These are phyloP conservation scores for Fusarium kyushuense DNA, from an alignment of 2,329 filamentous ascomycete species.

Conservation along the genomic window DNA sequence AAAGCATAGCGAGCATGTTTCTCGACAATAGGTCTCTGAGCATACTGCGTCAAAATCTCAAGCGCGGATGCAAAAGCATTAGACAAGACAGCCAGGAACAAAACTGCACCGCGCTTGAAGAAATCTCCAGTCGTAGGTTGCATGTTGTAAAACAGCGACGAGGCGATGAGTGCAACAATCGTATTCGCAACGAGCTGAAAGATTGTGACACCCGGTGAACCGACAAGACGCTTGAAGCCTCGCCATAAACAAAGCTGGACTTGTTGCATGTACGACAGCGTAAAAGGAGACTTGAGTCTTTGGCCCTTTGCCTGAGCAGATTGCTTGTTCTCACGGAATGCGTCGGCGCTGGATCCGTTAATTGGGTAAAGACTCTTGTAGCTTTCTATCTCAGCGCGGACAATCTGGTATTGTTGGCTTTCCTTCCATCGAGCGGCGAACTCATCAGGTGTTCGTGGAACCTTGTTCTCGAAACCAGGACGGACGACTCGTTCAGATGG, in stretches of 20 bases:
- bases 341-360: conserved; percentile 40
- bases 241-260: conserved; percentile 58
- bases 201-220: conserved; percentile 42
- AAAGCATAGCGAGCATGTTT: conserved; percentile 58
- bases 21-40: conserved; percentile 55
- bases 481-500: conserved; percentile 52
- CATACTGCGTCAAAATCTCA: conserved; percentile 55
- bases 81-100: conserved; percentile 67
- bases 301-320: conserved; percentile 51
- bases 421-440: conserved; percentile 54
- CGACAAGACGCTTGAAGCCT: conserved; percentile 55
- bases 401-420: conserved; percentile 34
- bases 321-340: conserved; percentile 47
- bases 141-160: conserved; percentile 40
- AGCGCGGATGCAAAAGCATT: conserved; percentile 60
- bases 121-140: conserved; percentile 28
- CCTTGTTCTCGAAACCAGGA: conserved; percentile 51
- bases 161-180: conserved; percentile 19
- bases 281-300: conserved; percentile 61
- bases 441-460: conserved; percentile 54
- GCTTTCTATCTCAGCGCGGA: conserved; percentile 47
- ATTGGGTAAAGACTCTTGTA: conserved; percentile 50
- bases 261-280: conserved; percentile 61
- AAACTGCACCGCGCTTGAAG: conserved; percentile 56
- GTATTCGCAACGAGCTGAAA: conserved; percentile 31